phyloP scores from a whole-genome alignment of 1,139 yeast genomes.

The Pneumocystis carinii region DNA sequence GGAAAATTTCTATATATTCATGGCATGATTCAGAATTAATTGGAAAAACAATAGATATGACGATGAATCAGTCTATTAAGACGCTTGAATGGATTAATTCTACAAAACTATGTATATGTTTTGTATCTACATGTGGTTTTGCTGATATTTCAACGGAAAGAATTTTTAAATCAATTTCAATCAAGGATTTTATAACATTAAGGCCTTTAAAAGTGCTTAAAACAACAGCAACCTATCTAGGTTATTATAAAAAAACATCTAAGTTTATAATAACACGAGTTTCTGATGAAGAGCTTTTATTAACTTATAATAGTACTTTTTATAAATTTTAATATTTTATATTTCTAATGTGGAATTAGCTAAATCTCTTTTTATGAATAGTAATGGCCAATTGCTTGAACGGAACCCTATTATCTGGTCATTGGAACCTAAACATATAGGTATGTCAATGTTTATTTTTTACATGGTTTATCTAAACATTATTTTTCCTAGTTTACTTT shows the following conservation, averaged over 20 bases:
- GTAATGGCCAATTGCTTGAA: slow-evolving; percentile 18
- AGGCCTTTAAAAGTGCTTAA: slow-evolving; percentile 12
- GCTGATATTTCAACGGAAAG: slow-evolving; percentile 16
- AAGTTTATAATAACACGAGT: slow-evolving; percentile 12
- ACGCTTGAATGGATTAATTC: slow-evolving; percentile 25
- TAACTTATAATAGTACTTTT: slow-evolving; percentile 21
- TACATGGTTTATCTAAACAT: neutral
- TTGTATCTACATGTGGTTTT: slow-evolving; percentile 21
- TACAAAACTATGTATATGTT: slow-evolving; percentile 24
- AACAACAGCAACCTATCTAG: slow-evolving; percentile 13
- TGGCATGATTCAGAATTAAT: slow-evolving; percentile 21
- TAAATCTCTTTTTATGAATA: slow-evolving; percentile 20
- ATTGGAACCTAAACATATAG: slow-evolving; percentile 14
- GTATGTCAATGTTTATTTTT: neutral
- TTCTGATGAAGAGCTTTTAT: slow-evolving; percentile 17
- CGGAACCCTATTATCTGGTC: slow-evolving; percentile 15
- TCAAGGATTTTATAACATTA: slow-evolving; percentile 8
- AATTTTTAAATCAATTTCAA: slow-evolving; percentile 10
- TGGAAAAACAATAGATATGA: slow-evolving; percentile 22
- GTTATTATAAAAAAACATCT: slow-evolving; percentile 10
- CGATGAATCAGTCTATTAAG: slow-evolving; percentile 25
- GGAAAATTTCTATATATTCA: neutral
- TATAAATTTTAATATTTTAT: neutral
- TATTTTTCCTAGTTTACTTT: neutral
- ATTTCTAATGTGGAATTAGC: slow-evolving; percentile 22